Conservation (phyloP, 106 monocot species). For the Dendrobium nobile region DNA sequence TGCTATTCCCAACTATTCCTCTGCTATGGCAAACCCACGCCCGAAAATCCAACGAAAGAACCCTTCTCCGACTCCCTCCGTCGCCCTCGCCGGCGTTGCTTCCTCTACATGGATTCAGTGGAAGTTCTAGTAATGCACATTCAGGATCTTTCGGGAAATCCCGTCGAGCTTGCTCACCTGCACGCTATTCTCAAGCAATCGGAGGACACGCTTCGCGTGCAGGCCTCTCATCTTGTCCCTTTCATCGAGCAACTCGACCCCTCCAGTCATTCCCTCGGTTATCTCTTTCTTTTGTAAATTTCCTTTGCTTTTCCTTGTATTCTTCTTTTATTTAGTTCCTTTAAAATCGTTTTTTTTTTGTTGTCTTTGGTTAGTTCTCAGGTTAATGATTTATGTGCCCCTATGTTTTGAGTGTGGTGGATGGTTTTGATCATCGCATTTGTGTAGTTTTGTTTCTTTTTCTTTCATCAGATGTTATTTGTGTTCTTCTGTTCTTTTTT, state of each 20-base stretch:
- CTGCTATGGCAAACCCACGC: no score
- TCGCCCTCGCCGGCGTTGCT: not conserved
- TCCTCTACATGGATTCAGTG: slow-evolving; percentile 50
- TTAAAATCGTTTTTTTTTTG: not conserved
- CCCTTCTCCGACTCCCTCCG: no score
- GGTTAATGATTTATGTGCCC: not conserved
- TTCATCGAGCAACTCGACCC: slow-evolving; percentile 60
- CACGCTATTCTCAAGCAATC: slow-evolving; percentile 73
- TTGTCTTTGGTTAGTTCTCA: not conserved
- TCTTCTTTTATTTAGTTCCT: not conserved
- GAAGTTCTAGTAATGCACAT: slow-evolving; percentile 78
- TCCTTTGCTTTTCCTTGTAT: no score
- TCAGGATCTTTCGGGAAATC: slow-evolving; percentile 54
- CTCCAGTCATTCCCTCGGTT: slow-evolving; percentile 66
- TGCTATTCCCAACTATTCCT: no score
- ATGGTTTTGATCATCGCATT: not conserved
- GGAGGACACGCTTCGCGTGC: slow-evolving; percentile 55
- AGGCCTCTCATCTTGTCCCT: slow-evolving; percentile 31
- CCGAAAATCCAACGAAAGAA: no score
- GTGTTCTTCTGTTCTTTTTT: not conserved
- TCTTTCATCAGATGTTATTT: not conserved
- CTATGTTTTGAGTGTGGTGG: not conserved
- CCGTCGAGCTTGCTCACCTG: slow-evolving; percentile 59
- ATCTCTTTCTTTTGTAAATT: slow-evolving; percentile 74
- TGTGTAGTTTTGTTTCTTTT: not conserved